Percentiles rank a stretch among this genome's conserved stretches.
These are phyloP conservation scores for Cordyceps farinosa DNA, from an alignment of 2,329 filamentous ascomycete genomes.

Conservation along the genomic window DNA sequence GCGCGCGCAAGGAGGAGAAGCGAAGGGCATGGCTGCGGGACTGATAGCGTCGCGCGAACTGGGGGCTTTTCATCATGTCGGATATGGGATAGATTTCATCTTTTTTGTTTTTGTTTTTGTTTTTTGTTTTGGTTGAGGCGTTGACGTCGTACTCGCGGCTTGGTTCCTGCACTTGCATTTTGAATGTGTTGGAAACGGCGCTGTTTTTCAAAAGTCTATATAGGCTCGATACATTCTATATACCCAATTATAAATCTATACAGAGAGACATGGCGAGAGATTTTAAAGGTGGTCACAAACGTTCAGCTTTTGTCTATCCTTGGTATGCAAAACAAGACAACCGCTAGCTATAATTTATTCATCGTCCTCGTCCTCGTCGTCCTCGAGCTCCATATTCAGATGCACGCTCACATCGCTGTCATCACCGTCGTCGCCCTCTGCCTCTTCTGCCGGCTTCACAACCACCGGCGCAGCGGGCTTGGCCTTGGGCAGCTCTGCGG, in stretches of 20 bases:
- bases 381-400: constrained; percentile 57
- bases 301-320: constrained; percentile 3
- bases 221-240: constrained; percentile 5
- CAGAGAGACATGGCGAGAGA: not conserved
- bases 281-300: not conserved
- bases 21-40: constrained; percentile 85
- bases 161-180: not conserved
- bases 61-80: not conserved
- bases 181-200: not conserved
- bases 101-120: not conserved
- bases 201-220: not conserved
- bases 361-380: constrained; percentile 41
- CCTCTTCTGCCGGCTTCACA: constrained; percentile 24
- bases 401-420: constrained; percentile 54
- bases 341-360: not conserved
- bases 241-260: not conserved
- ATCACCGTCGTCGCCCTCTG: constrained; percentile 40
- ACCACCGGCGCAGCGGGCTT: constrained; percentile 19
- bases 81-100: not conserved
- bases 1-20: constrained; percentile 91
- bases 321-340: constrained; percentile 5
- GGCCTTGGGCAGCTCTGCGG: constrained; percentile 23
- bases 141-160: not conserved
- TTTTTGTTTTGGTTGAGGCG: not conserved
- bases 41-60: constrained; percentile 40